phyloP scores from a whole-genome alignment of 805 yeast genomes.

The Candida caryicola region DNA sequence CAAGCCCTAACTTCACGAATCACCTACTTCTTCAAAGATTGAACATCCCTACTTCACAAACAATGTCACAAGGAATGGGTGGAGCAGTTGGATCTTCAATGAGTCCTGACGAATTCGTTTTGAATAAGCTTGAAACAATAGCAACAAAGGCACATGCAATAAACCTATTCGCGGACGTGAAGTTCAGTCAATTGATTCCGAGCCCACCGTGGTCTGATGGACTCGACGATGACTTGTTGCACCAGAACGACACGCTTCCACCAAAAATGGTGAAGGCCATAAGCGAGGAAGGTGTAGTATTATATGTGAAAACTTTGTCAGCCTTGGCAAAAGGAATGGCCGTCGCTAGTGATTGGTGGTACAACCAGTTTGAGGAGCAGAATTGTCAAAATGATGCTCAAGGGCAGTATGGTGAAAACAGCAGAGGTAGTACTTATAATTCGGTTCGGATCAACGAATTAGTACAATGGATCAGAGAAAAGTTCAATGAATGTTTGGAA shows the following conservation, averaged over 20 bases:
- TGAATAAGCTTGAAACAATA: slow-evolving; percentile 58
- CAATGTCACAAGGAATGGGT: slow-evolving; percentile 7
- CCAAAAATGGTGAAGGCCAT: slow-evolving; percentile 54
- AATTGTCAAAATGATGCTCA: not conserved
- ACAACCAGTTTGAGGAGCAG: slow-evolving; percentile 27
- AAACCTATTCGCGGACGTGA: slow-evolving; percentile 84
- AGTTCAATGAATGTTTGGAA: slow-evolving; percentile 84
- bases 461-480: slow-evolving; percentile 89
- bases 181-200: slow-evolving; percentile 81
- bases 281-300: slow-evolving; percentile 81
- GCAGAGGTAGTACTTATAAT: slow-evolving; percentile 9
- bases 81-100: not conserved
- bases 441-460: slow-evolving; percentile 54
- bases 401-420: not conserved
- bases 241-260: slow-evolving; percentile 48
- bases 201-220: slow-evolving; percentile 54
- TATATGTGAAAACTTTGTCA: slow-evolving; percentile 81
- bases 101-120: slow-evolving; percentile 35
- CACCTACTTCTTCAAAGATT: slow-evolving; percentile 34
- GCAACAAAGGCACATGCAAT: slow-evolving; percentile 92
- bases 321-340: slow-evolving; percentile 84
- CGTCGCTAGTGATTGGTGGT: slow-evolving; percentile 90
- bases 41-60: slow-evolving; percentile 28
- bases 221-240: slow-evolving; percentile 34
- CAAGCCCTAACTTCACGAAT: slow-evolving; percentile 34